Percentiles rank a stretch among this genome's conserved stretches.
Conservation (phyloP, 805 yeast genomes). For the Wickerhamomyces canadensis region DNA sequence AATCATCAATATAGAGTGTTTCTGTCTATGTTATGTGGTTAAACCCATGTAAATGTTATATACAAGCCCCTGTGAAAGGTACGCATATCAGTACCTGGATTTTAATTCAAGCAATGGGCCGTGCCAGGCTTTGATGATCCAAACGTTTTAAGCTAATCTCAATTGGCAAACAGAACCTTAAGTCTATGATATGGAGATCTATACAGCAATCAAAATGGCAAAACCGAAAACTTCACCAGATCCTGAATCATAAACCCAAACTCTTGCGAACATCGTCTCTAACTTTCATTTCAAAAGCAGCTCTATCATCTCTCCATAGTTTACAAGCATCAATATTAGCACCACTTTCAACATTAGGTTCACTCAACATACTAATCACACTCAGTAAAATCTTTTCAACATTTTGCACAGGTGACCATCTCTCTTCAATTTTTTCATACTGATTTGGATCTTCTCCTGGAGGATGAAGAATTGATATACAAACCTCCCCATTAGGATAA, state of each 20-base stretch:
- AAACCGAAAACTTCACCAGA: too few species aligned
- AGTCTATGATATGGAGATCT: too few species aligned
- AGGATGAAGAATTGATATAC: constrained; percentile 90
- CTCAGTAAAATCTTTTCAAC: constrained; percentile 93
- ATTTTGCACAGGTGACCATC: constrained; percentile 98
- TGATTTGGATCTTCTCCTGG: constrained; percentile 97
- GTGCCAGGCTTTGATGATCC: too few species aligned
- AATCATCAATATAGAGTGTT: too few species aligned
- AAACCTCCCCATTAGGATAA: constrained; percentile 91
- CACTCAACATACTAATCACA: constrained; percentile 94
- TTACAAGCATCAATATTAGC: constrained; percentile 81
- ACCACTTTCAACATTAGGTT: constrained; percentile 94
- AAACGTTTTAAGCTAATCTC: too few species aligned
- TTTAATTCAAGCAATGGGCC: too few species aligned
- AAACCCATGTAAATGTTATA: too few species aligned
- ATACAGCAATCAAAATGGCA: too few species aligned
- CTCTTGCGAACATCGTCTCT: constrained; percentile 62
- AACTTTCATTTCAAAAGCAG: constrained; percentile 60
- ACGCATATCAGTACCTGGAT: too few species aligned
- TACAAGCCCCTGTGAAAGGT: too few species aligned
- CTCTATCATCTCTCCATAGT: constrained; percentile 84
- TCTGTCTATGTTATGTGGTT: too few species aligned
- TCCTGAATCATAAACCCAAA: constrained; percentile 64
- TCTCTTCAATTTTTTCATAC: constrained; percentile 91
- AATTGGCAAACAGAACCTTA: too few species aligned